These are phyloP conservation scores for Fragosphaeria purpurea DNA, from an alignment of 2,329 filamentous ascomycete genomes.

Conservation along the genomic window DNA sequence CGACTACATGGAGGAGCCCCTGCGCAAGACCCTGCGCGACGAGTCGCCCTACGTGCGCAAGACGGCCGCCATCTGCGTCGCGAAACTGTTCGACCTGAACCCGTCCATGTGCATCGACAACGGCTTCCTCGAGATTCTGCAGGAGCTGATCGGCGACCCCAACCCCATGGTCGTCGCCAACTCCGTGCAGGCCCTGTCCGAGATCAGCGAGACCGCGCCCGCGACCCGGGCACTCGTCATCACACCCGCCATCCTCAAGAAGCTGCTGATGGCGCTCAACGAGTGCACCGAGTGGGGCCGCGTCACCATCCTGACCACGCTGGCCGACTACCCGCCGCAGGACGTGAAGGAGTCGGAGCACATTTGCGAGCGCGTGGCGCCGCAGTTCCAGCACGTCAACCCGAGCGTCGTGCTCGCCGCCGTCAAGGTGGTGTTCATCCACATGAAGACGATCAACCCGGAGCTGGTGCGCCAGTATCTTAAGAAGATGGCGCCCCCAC, in stretches of 20 bases:
- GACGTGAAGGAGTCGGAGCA: slow-evolving; percentile 96
- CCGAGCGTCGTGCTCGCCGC: slow-evolving; percentile 94
- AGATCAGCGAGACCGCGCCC: slow-evolving; percentile 82
- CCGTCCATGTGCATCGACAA: slow-evolving; percentile 90
- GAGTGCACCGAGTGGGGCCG: slow-evolving; percentile 98
- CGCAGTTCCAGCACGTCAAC: slow-evolving; percentile 98
- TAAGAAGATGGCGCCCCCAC: slow-evolving; percentile 96
- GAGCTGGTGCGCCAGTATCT: slow-evolving; percentile 77
- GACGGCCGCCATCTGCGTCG: slow-evolving; percentile 94
- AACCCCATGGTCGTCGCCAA: slow-evolving; percentile 99
- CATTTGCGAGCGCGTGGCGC: slow-evolving; percentile 90
- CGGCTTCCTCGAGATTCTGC: slow-evolving; percentile 84
- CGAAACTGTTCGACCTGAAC: slow-evolving; percentile 94
- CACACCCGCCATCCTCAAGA: slow-evolving; percentile 76
- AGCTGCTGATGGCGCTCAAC: slow-evolving; percentile 90
- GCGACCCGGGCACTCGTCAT: slow-evolving; percentile 82
- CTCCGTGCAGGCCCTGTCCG: slow-evolving; percentile 83
- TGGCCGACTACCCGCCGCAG: slow-evolving; percentile 78
- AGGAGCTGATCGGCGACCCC: slow-evolving; percentile 92
- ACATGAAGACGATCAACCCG: slow-evolving; percentile 76
- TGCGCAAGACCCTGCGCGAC: slow-evolving; percentile 90
- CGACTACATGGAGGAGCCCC: slow-evolving; percentile 97
- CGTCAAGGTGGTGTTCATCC: slow-evolving; percentile 93
- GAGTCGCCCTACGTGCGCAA: slow-evolving; percentile 98
- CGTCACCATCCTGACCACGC: slow-evolving; percentile 81